These are phyloP conservation scores for Leishmania turanica DNA, from an alignment of 208 protist species.

Conservation along the genomic window DNA sequence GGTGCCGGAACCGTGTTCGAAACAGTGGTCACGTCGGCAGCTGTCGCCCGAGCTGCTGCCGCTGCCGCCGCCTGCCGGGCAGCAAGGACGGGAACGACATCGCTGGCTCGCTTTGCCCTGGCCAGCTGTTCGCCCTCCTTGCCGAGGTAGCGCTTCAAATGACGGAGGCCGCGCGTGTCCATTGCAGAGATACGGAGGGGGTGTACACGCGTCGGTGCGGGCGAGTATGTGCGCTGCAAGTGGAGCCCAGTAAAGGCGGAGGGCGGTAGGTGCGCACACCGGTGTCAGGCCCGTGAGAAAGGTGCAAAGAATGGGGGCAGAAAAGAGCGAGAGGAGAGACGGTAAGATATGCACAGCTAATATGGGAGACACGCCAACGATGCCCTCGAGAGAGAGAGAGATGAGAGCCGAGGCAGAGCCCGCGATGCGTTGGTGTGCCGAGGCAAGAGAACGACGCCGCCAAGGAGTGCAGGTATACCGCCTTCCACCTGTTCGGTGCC, in stretches of 20 bases:
- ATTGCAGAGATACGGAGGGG: neutral
- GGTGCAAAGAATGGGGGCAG: neutral
- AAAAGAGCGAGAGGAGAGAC: neutral
- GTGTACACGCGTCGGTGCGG: neutral
- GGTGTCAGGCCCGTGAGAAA: neutral
- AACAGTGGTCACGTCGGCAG: neutral
- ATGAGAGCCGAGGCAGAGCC: neutral
- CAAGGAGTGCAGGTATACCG: neutral
- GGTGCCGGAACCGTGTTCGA: neutral
- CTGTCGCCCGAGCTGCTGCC: neutral
- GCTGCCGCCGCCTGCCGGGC: slow-evolving; percentile 13
- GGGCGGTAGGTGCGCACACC: neutral
- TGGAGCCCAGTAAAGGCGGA: neutral
- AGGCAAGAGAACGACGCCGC: neutral
- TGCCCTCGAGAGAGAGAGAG: neutral
- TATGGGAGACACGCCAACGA: neutral
- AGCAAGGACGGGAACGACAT: slow-evolving; percentile 67
- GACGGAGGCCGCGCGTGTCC: slow-evolving; percentile 45
- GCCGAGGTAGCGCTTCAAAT: slow-evolving; percentile 57
- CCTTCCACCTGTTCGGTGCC: neutral
- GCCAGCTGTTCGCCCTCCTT: slow-evolving; percentile 23
- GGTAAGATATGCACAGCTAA: no score
- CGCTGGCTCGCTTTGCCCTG: slow-evolving; percentile 42
- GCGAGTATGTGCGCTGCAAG: neutral
- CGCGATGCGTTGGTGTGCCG: neutral